These are phyloP conservation scores for Amesomyces nigricolor DNA, from an alignment of 2,329 filamentous ascomycete genomes.

Conservation along the genomic window DNA sequence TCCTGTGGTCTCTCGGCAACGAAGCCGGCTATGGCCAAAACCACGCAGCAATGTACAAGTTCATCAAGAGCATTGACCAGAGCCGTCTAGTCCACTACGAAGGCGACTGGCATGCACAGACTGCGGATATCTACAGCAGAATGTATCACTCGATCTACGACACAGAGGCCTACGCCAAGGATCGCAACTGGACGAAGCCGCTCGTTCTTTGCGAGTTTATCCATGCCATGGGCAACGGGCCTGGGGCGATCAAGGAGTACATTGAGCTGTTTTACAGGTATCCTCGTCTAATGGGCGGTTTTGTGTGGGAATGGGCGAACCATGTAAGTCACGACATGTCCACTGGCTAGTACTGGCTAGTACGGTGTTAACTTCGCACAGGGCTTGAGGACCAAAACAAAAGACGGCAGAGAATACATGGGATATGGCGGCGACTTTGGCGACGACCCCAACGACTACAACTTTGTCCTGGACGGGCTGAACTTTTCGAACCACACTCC, in stretches of 20 bases:
- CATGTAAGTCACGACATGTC: conserved; percentile 34
- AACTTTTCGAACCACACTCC: conserved; percentile 44
- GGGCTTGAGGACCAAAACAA: conserved; percentile 40
- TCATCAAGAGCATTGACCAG: conserved; percentile 50
- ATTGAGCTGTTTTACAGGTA: conserved; percentile 55
- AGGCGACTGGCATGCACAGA: conserved; percentile 49
- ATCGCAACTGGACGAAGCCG: conserved; percentile 41
- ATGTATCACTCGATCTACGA: conserved; percentile 53
- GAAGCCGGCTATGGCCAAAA: conserved; percentile 63
- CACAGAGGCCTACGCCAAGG: conserved; percentile 34
- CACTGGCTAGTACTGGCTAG: background rate
- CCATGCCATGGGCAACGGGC: conserved; percentile 63
- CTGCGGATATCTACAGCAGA: conserved; percentile 54
- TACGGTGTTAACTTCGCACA: background rate
- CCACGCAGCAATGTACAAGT: conserved; percentile 57
- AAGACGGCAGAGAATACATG: conserved; percentile 41
- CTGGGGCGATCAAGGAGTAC: conserved; percentile 60
- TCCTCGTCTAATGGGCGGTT: conserved; percentile 54
- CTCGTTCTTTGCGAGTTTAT: conserved; percentile 47
- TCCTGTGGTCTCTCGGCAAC: conserved; percentile 64
- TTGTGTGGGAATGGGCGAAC: conserved; percentile 57
- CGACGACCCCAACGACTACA: conserved; percentile 50
- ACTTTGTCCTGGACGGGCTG: conserved; percentile 50
- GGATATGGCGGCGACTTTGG: conserved; percentile 53
- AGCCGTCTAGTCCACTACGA: conserved; percentile 58